Conservation (phyloP, 1,139 yeast genomes). For the Kluyveromyces sp. region DNA sequence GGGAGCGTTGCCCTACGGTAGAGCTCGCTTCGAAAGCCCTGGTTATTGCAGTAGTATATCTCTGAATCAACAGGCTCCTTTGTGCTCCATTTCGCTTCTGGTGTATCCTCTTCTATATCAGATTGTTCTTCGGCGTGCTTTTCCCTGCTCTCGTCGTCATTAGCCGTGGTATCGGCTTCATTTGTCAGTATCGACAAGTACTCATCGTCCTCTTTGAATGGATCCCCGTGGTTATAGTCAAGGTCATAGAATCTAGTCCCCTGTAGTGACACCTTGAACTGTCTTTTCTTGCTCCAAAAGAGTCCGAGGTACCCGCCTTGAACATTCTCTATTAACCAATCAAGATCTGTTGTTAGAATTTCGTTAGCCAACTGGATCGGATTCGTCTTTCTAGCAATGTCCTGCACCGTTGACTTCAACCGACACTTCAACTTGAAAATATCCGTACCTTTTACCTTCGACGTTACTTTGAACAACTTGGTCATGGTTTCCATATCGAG, state of each 20-base stretch:
- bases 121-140: neutral
- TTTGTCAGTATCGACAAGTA: neutral
- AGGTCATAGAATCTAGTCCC: conserved; percentile 16
- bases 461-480: conserved; percentile 52
- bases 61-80: neutral
- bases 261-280: conserved; percentile 19
- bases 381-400: conserved; percentile 39
- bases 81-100: neutral
- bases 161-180: conserved; percentile 8
- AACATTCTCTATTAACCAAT: conserved; percentile 35
- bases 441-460: conserved; percentile 42
- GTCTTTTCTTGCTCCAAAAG: conserved; percentile 44
- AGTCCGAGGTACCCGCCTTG: conserved; percentile 41
- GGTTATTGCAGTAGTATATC: neutral
- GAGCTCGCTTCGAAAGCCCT: conserved; percentile 21
- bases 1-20: conserved; percentile 43
- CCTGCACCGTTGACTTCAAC: conserved; percentile 70
- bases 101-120: neutral
- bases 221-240: conserved; percentile 28
- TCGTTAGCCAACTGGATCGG: conserved; percentile 37
- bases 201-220: conserved; percentile 7
- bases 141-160: neutral
- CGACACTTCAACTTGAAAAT: conserved; percentile 57
- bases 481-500: conserved; percentile 59
- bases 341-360: conserved; percentile 45